Evolutionary conservation across 441 rosid species (phyloP), one percentile per base, ranked within the genome.

Genomic region (Brassica balearica): DNA sequence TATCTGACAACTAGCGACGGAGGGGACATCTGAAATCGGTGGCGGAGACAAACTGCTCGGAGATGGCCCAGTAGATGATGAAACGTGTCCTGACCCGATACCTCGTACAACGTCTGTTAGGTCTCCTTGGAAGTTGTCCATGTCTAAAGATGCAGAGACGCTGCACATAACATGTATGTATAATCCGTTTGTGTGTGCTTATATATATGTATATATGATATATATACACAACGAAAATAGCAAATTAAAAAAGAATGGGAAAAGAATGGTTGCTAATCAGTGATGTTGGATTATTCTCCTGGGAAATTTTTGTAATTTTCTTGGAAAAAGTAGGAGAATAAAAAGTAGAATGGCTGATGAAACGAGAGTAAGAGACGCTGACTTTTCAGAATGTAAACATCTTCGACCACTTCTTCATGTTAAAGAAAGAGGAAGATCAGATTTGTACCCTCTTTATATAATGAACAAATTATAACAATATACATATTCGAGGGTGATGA

Each of bases 41-140:
- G 66, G 84, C 29, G 62, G 34, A 53, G 73, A 53, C 15, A 53
- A 27, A 9, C 15, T 53, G 43, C 63, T 51, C 9, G 74, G 69
- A 27, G 69, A 38, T 34, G 4, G 76, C n/a, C 46, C 75, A 61
- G 38, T 83, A 23, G 78, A 71, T 55, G 71, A 53, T 71, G 41
- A 67, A 77, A 48, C 27, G 14, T 27, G 79, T 53, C 67, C 53
- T 20, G 87, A 74, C 59, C 84, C 84, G 34, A 82, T 74, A 4
- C 87, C 91, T 74, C 93, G 86, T 73, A 92, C 34, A 71, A 94
- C 88, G 84, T 94, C 98, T 0, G 94, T 90, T 60, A 93, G 84
- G 85, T 94, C 98, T 51, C 98, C 97, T 81, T 88, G 95, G 43
- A 83, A 89, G 73, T 86, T 85, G 59, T 91, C 97, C 98, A 94